Evolutionary conservation across 768 basidiomycete species (phyloP).

Genomic region (Suillus americanus): DNA sequence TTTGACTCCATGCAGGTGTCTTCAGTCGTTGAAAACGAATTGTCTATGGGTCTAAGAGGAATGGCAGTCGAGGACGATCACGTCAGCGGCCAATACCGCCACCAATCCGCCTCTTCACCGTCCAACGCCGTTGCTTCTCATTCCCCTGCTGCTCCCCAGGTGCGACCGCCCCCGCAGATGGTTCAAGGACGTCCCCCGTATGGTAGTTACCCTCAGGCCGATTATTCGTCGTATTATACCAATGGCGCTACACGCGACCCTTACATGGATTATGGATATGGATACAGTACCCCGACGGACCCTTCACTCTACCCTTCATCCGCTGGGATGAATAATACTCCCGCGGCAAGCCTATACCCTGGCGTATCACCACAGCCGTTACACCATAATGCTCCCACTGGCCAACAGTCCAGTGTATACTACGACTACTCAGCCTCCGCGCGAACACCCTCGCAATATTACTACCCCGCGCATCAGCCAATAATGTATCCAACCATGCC

Average conservation of each 20-base stretch:
- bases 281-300: slow-evolving; percentile 51
- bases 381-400: slow-evolving; percentile 41
- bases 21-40: slow-evolving; percentile 49
- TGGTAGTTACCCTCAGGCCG: slow-evolving; percentile 50
- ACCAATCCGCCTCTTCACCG: slow-evolving; percentile 30
- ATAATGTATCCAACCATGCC: slow-evolving; percentile 57
- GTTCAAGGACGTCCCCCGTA: slow-evolving; percentile 49
- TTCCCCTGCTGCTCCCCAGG: slow-evolving; percentile 33
- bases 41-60: slow-evolving; percentile 58
- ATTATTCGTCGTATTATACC: slow-evolving; percentile 61
- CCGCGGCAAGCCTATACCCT: slow-evolving; percentile 50
- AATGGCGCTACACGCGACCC: slow-evolving; percentile 48
- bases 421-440: slow-evolving; percentile 55
- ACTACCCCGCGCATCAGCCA: slow-evolving; percentile 55
- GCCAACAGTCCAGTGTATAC: slow-evolving; percentile 53
- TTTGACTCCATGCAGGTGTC: slow-evolving; percentile 41
- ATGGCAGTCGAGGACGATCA: slow-evolving; percentile 61
- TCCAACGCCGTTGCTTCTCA: slow-evolving; percentile 29
- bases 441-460: slow-evolving; percentile 59
- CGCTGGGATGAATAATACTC: slow-evolving; percentile 42
- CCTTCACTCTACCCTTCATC: slow-evolving; percentile 50
- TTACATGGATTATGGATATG: slow-evolving; percentile 57
- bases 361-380: slow-evolving; percentile 41
- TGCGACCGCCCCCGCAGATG: slow-evolving; percentile 41
- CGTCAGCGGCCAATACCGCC: slow-evolving; percentile 38